Evolutionary conservation across 2,329 filamentous ascomycete genomes (phyloP).

Genomic region (Paraphoma chrysanthemicola): DNA sequence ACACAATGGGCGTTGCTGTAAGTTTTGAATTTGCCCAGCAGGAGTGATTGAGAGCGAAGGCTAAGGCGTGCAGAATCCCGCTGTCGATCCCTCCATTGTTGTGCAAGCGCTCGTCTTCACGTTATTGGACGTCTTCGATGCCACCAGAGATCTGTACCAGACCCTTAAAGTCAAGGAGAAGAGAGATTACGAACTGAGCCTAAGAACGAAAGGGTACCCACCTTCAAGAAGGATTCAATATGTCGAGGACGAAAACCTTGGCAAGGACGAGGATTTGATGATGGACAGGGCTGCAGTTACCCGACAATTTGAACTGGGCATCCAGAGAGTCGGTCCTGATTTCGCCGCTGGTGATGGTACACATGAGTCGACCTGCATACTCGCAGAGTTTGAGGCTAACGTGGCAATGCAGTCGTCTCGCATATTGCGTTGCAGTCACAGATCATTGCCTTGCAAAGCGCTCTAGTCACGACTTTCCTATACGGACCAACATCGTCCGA

Average conservation of each 20-base stretch:
- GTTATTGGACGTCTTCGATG: constrained; percentile 44
- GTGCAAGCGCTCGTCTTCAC: constrained; percentile 41
- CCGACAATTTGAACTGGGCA: constrained; percentile 38
- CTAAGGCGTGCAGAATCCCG: constrained; percentile 29
- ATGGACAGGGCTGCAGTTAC: constrained; percentile 43
- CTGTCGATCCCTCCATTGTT: constrained; percentile 34
- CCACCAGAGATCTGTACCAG: constrained; percentile 40
- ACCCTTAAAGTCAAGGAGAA: constrained; percentile 42
- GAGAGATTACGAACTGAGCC: constrained; percentile 37
- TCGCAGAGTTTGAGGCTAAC: background rate
- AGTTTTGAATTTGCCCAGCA: constrained; percentile 10
- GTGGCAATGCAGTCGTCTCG: constrained; percentile 29
- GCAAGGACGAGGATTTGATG: constrained; percentile 36
- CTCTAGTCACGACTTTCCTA: constrained; percentile 41
- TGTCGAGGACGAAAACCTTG: constrained; percentile 32
- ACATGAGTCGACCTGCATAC: background rate
- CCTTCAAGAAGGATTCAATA: constrained; percentile 33
- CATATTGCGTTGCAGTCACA: constrained; percentile 43
- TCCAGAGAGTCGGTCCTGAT: constrained; percentile 32
- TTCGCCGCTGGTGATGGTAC: constrained; percentile 45
- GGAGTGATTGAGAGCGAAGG: background rate
- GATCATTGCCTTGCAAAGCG: constrained; percentile 44
- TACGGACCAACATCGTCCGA: constrained; percentile 44
- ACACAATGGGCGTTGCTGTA: constrained; percentile 35
- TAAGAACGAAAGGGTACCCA: constrained; percentile 39